phyloP scores from a whole-genome alignment of 495 filamentous ascomycete genomes.

The Hypomontagnella monticulosa region DNA sequence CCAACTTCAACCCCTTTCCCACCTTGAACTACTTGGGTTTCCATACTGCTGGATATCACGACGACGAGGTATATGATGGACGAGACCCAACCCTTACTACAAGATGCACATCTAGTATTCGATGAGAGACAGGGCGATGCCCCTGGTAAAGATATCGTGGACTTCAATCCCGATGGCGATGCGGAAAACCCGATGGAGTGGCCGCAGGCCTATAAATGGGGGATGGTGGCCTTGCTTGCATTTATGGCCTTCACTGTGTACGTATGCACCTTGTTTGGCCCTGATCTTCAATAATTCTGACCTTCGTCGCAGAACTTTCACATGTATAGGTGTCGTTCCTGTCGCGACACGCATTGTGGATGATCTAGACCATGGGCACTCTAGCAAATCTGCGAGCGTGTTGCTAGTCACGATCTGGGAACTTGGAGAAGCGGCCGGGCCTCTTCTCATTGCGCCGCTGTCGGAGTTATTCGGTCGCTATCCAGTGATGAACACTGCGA shows the following conservation, averaged over 20 bases:
- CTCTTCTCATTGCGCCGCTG: slow-evolving; percentile 67
- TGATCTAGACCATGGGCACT: slow-evolving; percentile 53
- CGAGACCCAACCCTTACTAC: slow-evolving; percentile 48
- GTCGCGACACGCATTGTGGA: slow-evolving; percentile 59
- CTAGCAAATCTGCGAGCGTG: slow-evolving; percentile 57
- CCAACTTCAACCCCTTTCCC: background rate
- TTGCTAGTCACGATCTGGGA: slow-evolving; percentile 69
- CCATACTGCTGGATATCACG: background rate
- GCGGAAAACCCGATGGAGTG: slow-evolving; percentile 65
- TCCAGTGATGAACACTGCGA: slow-evolving; percentile 62
- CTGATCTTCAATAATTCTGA: slow-evolving; percentile 28
- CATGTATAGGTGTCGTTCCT: slow-evolving; percentile 65
- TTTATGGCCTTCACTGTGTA: slow-evolving; percentile 66
- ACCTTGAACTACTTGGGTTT: too few species aligned
- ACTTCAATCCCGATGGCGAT: slow-evolving; percentile 59
- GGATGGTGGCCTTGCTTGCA: slow-evolving; percentile 57
- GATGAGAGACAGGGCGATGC: slow-evolving; percentile 23
- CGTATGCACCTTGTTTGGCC: slow-evolving; percentile 15
- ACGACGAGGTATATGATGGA: slow-evolving; percentile 42
- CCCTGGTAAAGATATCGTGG: slow-evolving; percentile 47
- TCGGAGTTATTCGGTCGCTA: slow-evolving; percentile 66
- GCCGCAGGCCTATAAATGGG: slow-evolving; percentile 60
- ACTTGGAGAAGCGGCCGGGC: slow-evolving; percentile 65
- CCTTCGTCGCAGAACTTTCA: slow-evolving; percentile 55
- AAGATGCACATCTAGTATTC: slow-evolving; percentile 34